phyloP scores from a whole-genome alignment of 768 basidiomycete genomes.

The Amanita rimosa region DNA sequence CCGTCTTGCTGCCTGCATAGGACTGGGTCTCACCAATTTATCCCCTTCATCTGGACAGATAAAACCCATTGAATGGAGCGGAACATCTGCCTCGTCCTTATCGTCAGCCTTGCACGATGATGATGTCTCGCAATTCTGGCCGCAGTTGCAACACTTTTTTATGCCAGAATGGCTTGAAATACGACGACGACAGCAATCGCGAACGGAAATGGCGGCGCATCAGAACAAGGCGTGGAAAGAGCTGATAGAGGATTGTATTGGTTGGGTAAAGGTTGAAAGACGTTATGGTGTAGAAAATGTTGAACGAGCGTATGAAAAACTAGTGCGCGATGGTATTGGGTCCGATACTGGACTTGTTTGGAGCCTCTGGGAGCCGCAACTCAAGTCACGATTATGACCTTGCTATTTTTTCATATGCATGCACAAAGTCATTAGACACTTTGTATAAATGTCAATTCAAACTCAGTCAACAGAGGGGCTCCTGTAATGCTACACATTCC shows the following conservation, averaged over 20 bases:
- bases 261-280: constrained; percentile 44
- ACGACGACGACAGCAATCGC: constrained; percentile 36
- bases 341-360: constrained; percentile 50
- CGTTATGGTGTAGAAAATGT: constrained; percentile 37
- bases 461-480: too few species aligned
- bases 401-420: too few species aligned
- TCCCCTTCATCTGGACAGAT: constrained; percentile 29
- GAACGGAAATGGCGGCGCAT: constrained; percentile 32
- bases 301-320: constrained; percentile 33
- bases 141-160: constrained; percentile 44
- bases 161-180: constrained; percentile 59
- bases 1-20: constrained; percentile 28
- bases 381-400: constrained; percentile 4
- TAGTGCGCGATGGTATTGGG: constrained; percentile 34
- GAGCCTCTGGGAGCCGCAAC: constrained; percentile 41
- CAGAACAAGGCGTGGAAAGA: constrained; percentile 50
- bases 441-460: too few species aligned
- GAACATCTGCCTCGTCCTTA: constrained; percentile 13
- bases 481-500: too few species aligned
- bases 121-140: constrained; percentile 18
- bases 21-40: constrained; percentile 47
- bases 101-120: constrained; percentile 10
- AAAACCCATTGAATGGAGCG: constrained; percentile 24
- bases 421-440: too few species aligned
- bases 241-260: constrained; percentile 41